Base-by-base conservation (phyloP, 192 early-diverging fungal genomes). In the Podochytrium sp. region DNA sequence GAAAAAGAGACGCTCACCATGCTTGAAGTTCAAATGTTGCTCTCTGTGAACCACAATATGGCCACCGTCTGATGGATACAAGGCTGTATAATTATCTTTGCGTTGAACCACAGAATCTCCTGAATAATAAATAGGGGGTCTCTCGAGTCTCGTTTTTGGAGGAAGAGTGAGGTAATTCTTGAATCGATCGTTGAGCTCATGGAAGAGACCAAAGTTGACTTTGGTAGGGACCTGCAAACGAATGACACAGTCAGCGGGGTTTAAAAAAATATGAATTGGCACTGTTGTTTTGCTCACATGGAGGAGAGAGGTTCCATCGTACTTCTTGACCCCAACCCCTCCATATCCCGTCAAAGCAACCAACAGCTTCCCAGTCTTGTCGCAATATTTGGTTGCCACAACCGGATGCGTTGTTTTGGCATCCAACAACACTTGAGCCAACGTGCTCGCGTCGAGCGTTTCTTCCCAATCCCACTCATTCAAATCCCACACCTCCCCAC, bases 151-250 rank as follows among this genome's bases (percentile, higher is more conserved):
- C 37, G 41, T 66, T 25, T 23, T 64, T 6, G 60, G 57, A 18
- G 47, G 40, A 43, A 66, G 64, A 4, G 29, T 34, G 20, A 73
- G 14, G 29, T 42, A 65, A 16, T 58, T 18, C 33, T 56, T 27
- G 33, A 37, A 32, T 47, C 34, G 39, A 6, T 78, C 79, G 63
- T 74, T 56, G 33, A 81, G 27, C 12, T 84, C 80, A 40, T 82
- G 30, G 67, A 81, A 84, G 12, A 82, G 58, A 14, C 80, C 77
- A 64, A 86, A 84, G 6, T 78, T 77, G 4, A 86, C 76, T 61
- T 79, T 81, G 29, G 82, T 84, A 43, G 63, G 71, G 23, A 81
- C 80, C 76, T 83, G 52, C 7, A 39, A 32, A 58, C 3, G 42
- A 20, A 51, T 56, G 18, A 50, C 20, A 38, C 1, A 72, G 27